A percentile compares a stretch with the other conserved stretches of the same genome.
These are phyloP conservation scores for Didymella exigua DNA, from an alignment of 2,329 filamentous ascomycete species.

Conservation along the genomic window DNA sequence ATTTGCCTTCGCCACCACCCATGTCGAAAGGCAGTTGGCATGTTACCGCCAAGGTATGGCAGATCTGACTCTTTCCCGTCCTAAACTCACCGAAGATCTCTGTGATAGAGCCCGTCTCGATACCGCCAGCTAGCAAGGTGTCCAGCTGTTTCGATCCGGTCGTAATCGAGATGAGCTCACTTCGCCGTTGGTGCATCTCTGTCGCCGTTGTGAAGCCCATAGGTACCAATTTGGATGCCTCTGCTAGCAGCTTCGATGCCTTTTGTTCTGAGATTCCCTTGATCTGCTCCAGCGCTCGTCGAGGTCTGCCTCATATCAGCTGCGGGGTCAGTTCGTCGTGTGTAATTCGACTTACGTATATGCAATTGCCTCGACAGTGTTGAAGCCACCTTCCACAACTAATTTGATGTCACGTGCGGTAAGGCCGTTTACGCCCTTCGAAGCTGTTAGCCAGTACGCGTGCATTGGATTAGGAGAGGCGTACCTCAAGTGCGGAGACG, in stretches of 20 bases:
- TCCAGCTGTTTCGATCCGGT: constrained; percentile 98
- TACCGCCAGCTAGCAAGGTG: constrained; percentile 88
- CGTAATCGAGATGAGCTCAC: constrained; percentile 96
- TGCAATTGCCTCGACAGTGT: constrained; percentile 94
- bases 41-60: constrained; percentile 96
- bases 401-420: constrained; percentile 96
- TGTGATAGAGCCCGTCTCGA: constrained; percentile 97
- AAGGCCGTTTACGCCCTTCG: constrained; percentile 84
- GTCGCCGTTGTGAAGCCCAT: constrained; percentile 99
- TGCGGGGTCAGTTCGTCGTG: background rate
- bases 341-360: constrained; percentile 71
- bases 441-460: constrained; percentile 8
- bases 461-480: constrained; percentile 23
- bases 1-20: constrained; percentile 98
- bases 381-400: constrained; percentile 87
- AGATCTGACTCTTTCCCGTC: constrained; percentile 98
- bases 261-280: constrained; percentile 99
- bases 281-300: constrained; percentile 84
- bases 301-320: constrained; percentile 57
- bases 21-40: constrained; percentile 98
- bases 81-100: constrained; percentile 98
- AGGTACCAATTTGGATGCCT: constrained; percentile 96
- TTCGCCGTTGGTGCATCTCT: constrained; percentile 96
- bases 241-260: constrained; percentile 84
- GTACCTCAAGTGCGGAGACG: constrained; percentile 81